These are phyloP conservation scores for Copromyces sp. DNA, from an alignment of 495 filamentous ascomycete genomes.

Conservation along the genomic window DNA sequence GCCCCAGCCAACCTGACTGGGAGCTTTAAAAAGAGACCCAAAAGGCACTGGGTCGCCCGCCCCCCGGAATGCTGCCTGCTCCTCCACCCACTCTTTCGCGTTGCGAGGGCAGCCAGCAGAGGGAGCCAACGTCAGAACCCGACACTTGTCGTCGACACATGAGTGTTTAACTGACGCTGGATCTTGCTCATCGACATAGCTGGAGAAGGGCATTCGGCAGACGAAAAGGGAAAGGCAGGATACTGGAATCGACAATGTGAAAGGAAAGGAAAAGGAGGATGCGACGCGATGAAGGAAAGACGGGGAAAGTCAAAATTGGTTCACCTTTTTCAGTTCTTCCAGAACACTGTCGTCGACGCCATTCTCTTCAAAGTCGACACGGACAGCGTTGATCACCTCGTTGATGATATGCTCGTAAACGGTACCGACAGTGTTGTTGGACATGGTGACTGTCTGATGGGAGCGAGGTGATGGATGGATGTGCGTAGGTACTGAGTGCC, in stretches of 20 bases:
- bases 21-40: slow-evolving; percentile 42
- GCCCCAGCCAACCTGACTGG: slow-evolving; percentile 6
- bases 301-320: slow-evolving; percentile 13
- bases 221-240: not conserved
- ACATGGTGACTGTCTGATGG: slow-evolving; percentile 31
- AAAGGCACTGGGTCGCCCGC: slow-evolving; percentile 46
- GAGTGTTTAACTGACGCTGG: not conserved
- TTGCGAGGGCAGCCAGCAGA: slow-evolving; percentile 8
- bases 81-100: slow-evolving; percentile 28
- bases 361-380: slow-evolving; percentile 92
- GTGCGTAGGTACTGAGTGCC: not conserved
- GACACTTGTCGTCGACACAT: slow-evolving; percentile 13
- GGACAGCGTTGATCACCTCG: slow-evolving; percentile 77
- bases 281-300: slow-evolving; percentile 7
- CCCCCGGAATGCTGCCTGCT: slow-evolving; percentile 27
- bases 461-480: not conserved
- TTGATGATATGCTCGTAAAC: slow-evolving; percentile 87
- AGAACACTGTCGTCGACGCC: slow-evolving; percentile 81
- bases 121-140: slow-evolving; percentile 3
- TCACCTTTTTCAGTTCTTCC: slow-evolving; percentile 74
- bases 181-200: not conserved
- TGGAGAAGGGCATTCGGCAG: not conserved
- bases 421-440: slow-evolving; percentile 49
- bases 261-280: slow-evolving; percentile 15
- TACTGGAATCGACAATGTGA: not conserved